Evolutionary conservation across 148 eudicot species (phyloP).

Genomic region (Camellia sinensis): DNA sequence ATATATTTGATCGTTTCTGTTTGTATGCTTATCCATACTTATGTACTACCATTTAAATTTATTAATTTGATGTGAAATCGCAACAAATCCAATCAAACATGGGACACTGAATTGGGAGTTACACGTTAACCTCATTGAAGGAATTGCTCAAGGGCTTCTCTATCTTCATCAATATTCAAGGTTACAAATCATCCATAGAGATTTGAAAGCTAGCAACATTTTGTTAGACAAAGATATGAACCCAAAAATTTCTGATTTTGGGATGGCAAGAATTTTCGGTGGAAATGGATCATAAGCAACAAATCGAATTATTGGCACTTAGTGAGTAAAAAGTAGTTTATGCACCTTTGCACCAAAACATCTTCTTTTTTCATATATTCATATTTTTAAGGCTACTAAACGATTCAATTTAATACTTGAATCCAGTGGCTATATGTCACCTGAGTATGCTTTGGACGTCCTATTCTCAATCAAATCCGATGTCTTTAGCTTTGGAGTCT

Average conservation of each 20-base stretch:
- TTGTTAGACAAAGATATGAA: slow-evolving; percentile 21
- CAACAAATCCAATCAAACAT: background rate
- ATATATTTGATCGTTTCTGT: background rate
- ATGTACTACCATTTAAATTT: background rate
- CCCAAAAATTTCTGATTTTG: slow-evolving; percentile 35
- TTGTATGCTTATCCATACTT: too few relatives aligned
- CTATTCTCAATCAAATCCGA: background rate
- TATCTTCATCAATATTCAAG: slow-evolving; percentile 37
- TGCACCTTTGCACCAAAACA: background rate
- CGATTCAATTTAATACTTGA: background rate
- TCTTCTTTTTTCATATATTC: background rate
- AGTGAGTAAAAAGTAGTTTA: slow-evolving; percentile 16
- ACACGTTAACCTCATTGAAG: background rate
- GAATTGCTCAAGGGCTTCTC: slow-evolving; percentile 10
- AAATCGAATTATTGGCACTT: slow-evolving; percentile 29
- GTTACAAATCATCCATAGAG: slow-evolving; percentile 29
- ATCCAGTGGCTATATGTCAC: background rate
- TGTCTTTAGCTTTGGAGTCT: background rate
- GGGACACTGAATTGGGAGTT: background rate
- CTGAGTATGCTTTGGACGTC: background rate
- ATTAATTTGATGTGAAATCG: too few relatives aligned
- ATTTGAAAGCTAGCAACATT: slow-evolving; percentile 37
- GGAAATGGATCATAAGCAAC: slow-evolving; percentile 19
- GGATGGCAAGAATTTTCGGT: slow-evolving; percentile 27
- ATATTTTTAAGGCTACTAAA: background rate